A percentile compares a stretch with the other conserved stretches of the same genome.
These are phyloP conservation scores for Penicillium paneum DNA, from an alignment of 2,329 filamentous ascomycete species.

Conservation along the genomic window DNA sequence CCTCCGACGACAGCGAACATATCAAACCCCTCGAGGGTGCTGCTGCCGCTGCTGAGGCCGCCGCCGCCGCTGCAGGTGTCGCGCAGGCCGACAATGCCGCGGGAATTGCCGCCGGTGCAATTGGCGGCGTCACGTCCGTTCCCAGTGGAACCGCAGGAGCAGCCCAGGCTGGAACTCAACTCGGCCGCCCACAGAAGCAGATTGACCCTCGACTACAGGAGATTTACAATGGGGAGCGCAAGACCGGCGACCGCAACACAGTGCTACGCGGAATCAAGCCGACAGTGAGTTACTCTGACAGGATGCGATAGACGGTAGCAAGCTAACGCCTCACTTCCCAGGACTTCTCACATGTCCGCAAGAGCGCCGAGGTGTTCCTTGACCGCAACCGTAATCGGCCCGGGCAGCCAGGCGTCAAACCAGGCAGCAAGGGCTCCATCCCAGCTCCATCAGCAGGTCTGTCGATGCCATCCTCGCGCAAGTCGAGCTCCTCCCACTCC, in stretches of 20 bases:
- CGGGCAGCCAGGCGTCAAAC: conserved; percentile 35
- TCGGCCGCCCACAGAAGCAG: conserved; percentile 57
- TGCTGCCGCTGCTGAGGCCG: conserved; percentile 43
- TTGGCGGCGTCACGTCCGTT: conserved; percentile 41
- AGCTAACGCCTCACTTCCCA: conserved; percentile 39
- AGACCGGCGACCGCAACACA: conserved; percentile 89
- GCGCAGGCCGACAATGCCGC: conserved; percentile 45
- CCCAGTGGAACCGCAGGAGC: conserved; percentile 46
- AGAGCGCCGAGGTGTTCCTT: conserved; percentile 75
- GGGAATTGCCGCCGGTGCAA: conserved; percentile 51
- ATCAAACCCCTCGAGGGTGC: conserved; percentile 77
- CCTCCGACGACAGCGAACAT: conserved; percentile 85
- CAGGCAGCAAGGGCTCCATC: conserved; percentile 33
- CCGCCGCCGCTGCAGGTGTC: conserved; percentile 40
- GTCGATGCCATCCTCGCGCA: conserved; percentile 38
- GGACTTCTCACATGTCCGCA: conserved; percentile 94
- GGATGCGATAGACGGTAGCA: neutral
- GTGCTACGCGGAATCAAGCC: conserved; percentile 82
- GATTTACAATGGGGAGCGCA: conserved; percentile 88
- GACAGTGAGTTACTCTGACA: conserved; percentile 55
- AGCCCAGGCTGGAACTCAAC: conserved; percentile 25
- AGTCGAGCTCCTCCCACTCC: conserved; percentile 39
- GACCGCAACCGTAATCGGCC: conserved; percentile 48
- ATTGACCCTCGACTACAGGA: conserved; percentile 79
- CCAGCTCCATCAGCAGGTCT: conserved; percentile 39